Evolutionary conservation across 495 filamentous ascomycete species (phyloP), one percentile per base, ranked within the genome.

Genomic region (Hypoxylon cercidicola): DNA sequence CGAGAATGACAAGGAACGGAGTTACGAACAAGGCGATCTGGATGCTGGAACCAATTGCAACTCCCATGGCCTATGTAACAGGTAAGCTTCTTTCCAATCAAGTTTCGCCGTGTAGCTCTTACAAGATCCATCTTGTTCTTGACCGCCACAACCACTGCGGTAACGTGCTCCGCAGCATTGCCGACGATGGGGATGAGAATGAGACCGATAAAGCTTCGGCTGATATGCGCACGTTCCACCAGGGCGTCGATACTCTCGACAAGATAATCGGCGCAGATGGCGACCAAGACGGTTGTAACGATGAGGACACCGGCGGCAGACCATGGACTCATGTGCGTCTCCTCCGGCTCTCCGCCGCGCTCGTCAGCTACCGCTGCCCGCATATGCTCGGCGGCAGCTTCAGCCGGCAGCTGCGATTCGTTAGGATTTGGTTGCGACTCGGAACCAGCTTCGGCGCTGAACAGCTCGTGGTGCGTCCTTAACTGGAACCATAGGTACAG

Each of bases 91-190:
- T 25, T 32, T 2, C 9, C 32, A 40, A 2, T 34, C 0, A 11
- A 41, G 23, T 23, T 5, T 41, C 4, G 23, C 1, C 10, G 11
- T 7, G 40, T 15, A 45, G 13, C 13, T 47, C 68, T 61, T 66
- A 71, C 69, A 13, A 99, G 84, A 68, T 97, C 93, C 95, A 98
- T 99, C 84, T 99, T 99, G 76, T 96, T 84, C 79, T 96, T 96
- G 70, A 89, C 85, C 0, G 95, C 91, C 39, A 97, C 94, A 25
- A 97, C 89, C 37, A 93, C 89, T 11, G 95, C 95, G 7, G 95
- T 97, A 37, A 96, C 93, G 74, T 99, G 95, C 77, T 99, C 95
- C 8, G 95, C 95, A 1, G 95, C 95, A 70, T 99, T 99, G 59
- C 95, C 95, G 32, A 99, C 95, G 72, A 99, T 97, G 21, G 95